phyloP scores from a whole-genome alignment of 2,329 filamentous ascomycete species.

The Didymella exigua region DNA sequence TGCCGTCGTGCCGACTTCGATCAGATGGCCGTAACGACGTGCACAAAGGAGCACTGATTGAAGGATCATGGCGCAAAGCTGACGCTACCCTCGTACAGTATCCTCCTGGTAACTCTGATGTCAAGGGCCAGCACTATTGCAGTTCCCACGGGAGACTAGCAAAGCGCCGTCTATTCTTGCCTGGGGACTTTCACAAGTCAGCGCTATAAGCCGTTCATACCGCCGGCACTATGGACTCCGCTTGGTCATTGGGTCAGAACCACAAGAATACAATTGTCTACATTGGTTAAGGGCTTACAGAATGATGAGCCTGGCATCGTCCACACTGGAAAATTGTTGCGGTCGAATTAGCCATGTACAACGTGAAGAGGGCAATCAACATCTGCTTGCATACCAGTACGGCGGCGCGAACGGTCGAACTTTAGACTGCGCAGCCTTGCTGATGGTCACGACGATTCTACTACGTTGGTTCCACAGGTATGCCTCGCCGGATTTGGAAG shows the following conservation, averaged over 20 bases:
- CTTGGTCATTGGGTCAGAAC: slow-evolving; percentile 17
- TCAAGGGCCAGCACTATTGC: background rate
- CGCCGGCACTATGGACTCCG: slow-evolving; percentile 10
- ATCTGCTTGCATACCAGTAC: slow-evolving; percentile 6
- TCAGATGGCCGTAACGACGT: background rate
- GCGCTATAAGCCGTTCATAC: slow-evolving; percentile 24
- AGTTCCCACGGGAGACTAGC: slow-evolving; percentile 1
- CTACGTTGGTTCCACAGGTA: slow-evolving; percentile 15
- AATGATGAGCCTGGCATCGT: slow-evolving; percentile 18
- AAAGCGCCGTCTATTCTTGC: slow-evolving; percentile 27
- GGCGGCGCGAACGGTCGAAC: slow-evolving; percentile 20
- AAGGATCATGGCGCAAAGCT: slow-evolving; percentile 3
- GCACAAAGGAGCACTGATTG: background rate
- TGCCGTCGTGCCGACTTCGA: slow-evolving; percentile 3
- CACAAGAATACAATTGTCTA: slow-evolving; percentile 15
- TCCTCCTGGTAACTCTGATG: background rate
- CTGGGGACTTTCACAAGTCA: slow-evolving; percentile 25
- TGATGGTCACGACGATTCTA: slow-evolving; percentile 18
- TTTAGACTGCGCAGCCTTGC: slow-evolving; percentile 23
- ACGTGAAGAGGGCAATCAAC: slow-evolving; percentile 24
- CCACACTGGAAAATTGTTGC: slow-evolving; percentile 10
- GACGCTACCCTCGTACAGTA: slow-evolving; percentile 12
- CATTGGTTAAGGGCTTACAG: slow-evolving; percentile 23
- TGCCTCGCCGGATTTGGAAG: slow-evolving; percentile 17
- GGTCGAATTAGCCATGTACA: slow-evolving; percentile 11